Evolutionary conservation across 192 early-diverging fungal genomes (phyloP).

Genomic region (Entophlyctis helioformis): DNA sequence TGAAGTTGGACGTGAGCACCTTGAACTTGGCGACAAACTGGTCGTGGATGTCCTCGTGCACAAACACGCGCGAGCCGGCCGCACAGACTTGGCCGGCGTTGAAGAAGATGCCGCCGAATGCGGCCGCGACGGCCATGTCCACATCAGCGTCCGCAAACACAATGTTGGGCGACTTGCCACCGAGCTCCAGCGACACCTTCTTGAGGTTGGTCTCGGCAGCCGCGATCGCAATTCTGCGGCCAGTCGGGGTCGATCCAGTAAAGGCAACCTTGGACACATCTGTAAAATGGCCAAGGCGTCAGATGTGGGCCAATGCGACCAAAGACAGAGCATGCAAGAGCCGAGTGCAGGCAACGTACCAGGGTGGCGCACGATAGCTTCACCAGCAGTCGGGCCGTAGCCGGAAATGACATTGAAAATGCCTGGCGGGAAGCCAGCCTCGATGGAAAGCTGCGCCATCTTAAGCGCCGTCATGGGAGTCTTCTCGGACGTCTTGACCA

Average conservation of each 20-base stretch:
- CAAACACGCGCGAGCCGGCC: constrained; percentile 35
- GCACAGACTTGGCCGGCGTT: constrained; percentile 41
- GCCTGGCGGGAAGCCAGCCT: constrained; percentile 24
- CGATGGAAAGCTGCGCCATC: constrained; percentile 15
- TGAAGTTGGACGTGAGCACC: constrained; percentile 3
- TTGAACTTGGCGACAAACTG: constrained; percentile 20
- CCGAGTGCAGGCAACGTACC: too few species aligned
- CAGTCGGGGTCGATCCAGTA: constrained; percentile 23
- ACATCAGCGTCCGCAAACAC: constrained; percentile 35
- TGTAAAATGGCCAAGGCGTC: too few species aligned
- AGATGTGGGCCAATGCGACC: too few species aligned
- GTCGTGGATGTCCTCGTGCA: constrained; percentile 37
- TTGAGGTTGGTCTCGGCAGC: constrained; percentile 24
- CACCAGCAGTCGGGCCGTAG: constrained; percentile 20
- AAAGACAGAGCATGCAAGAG: background rate
- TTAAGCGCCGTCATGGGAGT: constrained; percentile 23
- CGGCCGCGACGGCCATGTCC: constrained; percentile 25
- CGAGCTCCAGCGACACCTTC: constrained; percentile 34
- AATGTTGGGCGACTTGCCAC: constrained; percentile 37
- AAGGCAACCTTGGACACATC: constrained; percentile 20
- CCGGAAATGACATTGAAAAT: constrained; percentile 34
- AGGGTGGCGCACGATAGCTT: constrained; percentile 23
- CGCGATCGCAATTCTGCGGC: constrained; percentile 13
- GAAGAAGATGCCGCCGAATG: constrained; percentile 18
- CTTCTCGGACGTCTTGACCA: constrained; percentile 27